Evolutionary conservation across 1,284 basidiomycete genomes (phyloP).

Genomic region (Gomphus bonarii): DNA sequence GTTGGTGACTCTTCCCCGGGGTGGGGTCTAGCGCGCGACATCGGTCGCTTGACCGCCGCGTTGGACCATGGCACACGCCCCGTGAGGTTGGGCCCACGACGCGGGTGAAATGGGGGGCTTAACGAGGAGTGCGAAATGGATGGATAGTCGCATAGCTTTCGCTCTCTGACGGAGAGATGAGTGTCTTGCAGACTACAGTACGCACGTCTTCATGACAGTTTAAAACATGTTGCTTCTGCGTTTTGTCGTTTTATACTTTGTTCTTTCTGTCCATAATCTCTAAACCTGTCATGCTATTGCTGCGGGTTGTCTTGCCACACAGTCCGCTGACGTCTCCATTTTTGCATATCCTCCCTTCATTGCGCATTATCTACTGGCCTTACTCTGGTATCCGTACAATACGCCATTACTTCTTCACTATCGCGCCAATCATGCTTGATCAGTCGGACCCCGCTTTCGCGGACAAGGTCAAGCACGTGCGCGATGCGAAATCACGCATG

Average conservation of each 20-base stretch:
- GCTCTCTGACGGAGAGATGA: constrained; percentile 18
- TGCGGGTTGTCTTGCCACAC: constrained; percentile 27
- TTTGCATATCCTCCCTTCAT: constrained; percentile 28
- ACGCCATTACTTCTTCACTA: constrained; percentile 10
- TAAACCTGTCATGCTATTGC: constrained; percentile 21
- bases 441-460: constrained; percentile 80
- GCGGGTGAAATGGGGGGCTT: constrained; percentile 91
- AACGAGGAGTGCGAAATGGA: constrained; percentile 78
- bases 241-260: constrained; percentile 21
- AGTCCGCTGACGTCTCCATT: constrained; percentile 50
- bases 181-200: constrained; percentile 8
- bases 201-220: constrained; percentile 15
- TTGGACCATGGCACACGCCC: constrained; percentile 50
- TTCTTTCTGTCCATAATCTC: constrained; percentile 24
- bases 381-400: constrained; percentile 9
- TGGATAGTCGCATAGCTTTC: constrained; percentile 23
- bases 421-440: constrained; percentile 20
- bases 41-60: constrained; percentile 87
- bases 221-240: constrained; percentile 13
- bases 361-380: constrained; percentile 12
- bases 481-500: constrained; percentile 84
- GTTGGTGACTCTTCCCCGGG: constrained; percentile 67
- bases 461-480: constrained; percentile 76
- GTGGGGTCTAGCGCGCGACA: constrained; percentile 62
- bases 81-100: constrained; percentile 71